Evolutionary conservation across 2,329 filamentous ascomycete genomes (phyloP).

Genomic region (Paecilomyces niveus): DNA sequence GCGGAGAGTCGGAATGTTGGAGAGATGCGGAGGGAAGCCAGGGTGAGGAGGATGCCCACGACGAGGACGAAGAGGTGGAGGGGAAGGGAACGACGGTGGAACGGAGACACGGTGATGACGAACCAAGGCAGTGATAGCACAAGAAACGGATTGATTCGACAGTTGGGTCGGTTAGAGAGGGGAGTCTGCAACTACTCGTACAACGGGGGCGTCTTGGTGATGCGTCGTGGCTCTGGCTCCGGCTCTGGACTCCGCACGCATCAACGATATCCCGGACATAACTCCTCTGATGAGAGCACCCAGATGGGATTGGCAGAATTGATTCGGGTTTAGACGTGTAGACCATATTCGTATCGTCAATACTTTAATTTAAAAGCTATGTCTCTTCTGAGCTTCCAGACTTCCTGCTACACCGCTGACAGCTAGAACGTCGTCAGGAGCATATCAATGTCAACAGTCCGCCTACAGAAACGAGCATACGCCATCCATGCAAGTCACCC

Average conservation of each 20-base stretch:
- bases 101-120: background rate
- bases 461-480: too few species aligned
- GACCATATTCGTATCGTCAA: background rate
- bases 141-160: background rate
- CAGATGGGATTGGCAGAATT: background rate
- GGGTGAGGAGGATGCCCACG: constrained; percentile 34
- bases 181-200: background rate
- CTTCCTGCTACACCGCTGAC: too few species aligned
- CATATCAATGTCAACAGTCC: too few species aligned
- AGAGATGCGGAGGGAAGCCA: constrained; percentile 40
- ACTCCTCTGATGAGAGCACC: background rate
- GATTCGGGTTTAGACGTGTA: background rate
- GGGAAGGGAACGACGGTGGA: constrained; percentile 7
- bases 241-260: background rate
- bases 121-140: background rate
- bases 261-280: background rate
- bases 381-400: too few species aligned
- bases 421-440: too few species aligned
- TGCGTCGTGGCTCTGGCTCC: background rate
- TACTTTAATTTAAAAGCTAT: too few species aligned
- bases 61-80: constrained; percentile 22
- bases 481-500: too few species aligned
- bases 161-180: background rate
- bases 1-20: constrained; percentile 32
- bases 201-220: background rate